A percentile compares a stretch with the other conserved stretches of the same genome.
Conservation (phyloP, 164 flowering plant species). For the Macadamia tetraphylla region DNA sequence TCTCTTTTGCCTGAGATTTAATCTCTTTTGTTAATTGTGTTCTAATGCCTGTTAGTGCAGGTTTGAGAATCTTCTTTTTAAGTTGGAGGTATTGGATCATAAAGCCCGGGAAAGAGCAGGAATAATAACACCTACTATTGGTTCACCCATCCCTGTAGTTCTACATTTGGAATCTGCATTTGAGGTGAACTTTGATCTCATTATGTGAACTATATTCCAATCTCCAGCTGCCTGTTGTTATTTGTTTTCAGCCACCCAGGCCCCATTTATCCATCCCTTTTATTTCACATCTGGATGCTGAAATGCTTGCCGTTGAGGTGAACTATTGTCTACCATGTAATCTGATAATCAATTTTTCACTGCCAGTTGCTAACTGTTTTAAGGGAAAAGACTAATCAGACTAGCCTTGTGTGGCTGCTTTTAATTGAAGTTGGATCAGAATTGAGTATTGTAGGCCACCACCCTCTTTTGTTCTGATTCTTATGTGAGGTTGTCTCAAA, state of each 20-base stretch:
- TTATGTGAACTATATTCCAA: background rate
- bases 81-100: constrained; percentile 90
- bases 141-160: constrained; percentile 77
- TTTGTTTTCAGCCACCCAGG: background rate
- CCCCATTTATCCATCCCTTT: no score
- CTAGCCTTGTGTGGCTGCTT: no score
- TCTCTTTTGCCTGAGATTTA: background rate
- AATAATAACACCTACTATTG: constrained; percentile 74
- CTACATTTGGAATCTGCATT: constrained; percentile 66
- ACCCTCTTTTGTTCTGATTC: no score
- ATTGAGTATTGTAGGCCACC: no score
- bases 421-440: no score
- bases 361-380: no score
- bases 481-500: no score
- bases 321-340: no score
- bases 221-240: background rate
- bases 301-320: no score
- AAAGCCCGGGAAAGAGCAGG: constrained; percentile 97
- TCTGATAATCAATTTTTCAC: no score
- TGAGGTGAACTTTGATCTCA: constrained; percentile 43
- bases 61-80: constrained; percentile 67
- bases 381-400: no score
- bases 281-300: no score
- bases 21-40: background rate
- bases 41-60: constrained; percentile 30